Conservation (phyloP, 2,329 filamentous ascomycete species). For the Dothistroma septosporum region DNA sequence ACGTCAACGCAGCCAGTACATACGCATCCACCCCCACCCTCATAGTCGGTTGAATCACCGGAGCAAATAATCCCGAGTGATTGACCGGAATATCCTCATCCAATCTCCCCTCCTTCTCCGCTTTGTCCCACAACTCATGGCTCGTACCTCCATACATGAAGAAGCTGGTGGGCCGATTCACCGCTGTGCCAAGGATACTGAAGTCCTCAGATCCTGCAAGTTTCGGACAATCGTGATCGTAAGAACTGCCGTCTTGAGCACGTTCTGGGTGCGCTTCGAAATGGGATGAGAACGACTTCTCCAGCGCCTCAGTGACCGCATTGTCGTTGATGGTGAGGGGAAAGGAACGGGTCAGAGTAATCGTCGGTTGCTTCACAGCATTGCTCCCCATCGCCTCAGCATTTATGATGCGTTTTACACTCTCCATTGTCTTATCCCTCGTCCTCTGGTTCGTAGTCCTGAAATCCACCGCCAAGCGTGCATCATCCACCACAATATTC, state of each 20-base stretch:
- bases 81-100: slow-evolving; percentile 54
- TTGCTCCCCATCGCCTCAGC: slow-evolving; percentile 53
- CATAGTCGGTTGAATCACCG: slow-evolving; percentile 57
- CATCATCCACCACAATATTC: slow-evolving; percentile 57
- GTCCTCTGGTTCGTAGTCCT: slow-evolving; percentile 46
- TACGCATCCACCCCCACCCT: slow-evolving; percentile 44
- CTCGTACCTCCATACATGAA: slow-evolving; percentile 56
- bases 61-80: slow-evolving; percentile 57
- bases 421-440: slow-evolving; percentile 45
- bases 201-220: slow-evolving; percentile 57
- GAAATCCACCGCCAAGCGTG: slow-evolving; percentile 54
- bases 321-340: slow-evolving; percentile 54
- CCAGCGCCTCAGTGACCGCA: slow-evolving; percentile 40
- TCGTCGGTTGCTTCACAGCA: slow-evolving; percentile 41
- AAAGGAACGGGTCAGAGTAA: slow-evolving; percentile 42
- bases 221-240: slow-evolving; percentile 40
- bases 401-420: slow-evolving; percentile 52
- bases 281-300: slow-evolving; percentile 43
- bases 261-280: slow-evolving; percentile 33
- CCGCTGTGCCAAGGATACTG: slow-evolving; percentile 49
- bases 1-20: slow-evolving; percentile 35
- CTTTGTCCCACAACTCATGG: slow-evolving; percentile 48
- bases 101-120: slow-evolving; percentile 42
- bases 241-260: slow-evolving; percentile 21
- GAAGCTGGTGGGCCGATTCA: slow-evolving; percentile 51